These are phyloP conservation scores for Phytophthora europaea DNA, from an alignment of 352 stramenopile genomes.

Conservation along the genomic window DNA sequence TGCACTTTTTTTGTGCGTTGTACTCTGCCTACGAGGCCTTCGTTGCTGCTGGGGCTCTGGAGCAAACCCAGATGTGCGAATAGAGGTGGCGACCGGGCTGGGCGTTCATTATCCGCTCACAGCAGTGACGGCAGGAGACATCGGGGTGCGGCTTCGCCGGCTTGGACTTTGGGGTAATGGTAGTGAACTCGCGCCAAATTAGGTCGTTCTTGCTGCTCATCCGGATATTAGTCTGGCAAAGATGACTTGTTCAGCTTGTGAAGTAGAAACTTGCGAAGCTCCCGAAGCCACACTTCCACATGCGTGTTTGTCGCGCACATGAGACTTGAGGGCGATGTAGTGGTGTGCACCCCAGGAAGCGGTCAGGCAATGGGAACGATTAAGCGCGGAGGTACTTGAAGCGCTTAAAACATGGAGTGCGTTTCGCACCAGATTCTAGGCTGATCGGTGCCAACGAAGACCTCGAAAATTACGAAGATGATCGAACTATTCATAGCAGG, in stretches of 20 bases:
- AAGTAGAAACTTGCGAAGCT: neutral
- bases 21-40: neutral
- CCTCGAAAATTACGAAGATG: no score
- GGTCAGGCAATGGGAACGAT: no score
- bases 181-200: neutral
- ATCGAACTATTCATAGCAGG: no score
- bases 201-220: conserved; percentile 1
- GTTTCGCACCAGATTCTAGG: no score
- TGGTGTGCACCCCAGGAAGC: no score
- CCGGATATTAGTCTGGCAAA: no score
- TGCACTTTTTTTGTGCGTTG: conserved; percentile 2
- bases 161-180: neutral
- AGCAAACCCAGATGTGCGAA: neutral
- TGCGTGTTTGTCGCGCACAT: neutral
- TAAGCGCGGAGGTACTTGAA: no score
- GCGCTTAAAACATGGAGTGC: no score
- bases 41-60: neutral
- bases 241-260: neutral
- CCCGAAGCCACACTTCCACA: no score
- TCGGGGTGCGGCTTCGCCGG: neutral
- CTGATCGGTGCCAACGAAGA: no score
- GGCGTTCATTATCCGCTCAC: conserved; percentile 1
- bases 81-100: conserved; percentile 6
- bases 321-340: no score
- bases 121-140: conserved; percentile 3